These are phyloP conservation scores for Ochetophila trinervis DNA, from an alignment of 306 rosid species.

Conservation along the genomic window DNA sequence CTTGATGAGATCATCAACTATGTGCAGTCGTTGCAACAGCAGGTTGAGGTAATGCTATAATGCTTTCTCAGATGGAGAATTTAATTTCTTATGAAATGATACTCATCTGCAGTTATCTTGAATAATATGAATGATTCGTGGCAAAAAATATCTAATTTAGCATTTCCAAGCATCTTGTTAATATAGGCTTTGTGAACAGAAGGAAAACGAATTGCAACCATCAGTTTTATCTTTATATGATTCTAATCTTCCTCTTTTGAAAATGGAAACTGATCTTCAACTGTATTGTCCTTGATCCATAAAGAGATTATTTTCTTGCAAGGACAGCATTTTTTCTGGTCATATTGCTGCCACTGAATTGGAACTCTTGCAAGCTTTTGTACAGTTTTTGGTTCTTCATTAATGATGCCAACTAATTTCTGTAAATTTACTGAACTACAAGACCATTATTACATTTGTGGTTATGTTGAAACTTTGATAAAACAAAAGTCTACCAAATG, in stretches of 20 bases:
- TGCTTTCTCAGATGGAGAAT: neutral
- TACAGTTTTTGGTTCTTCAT: neutral
- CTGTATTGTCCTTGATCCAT: too few species aligned
- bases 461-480: neutral
- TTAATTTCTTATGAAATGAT: neutral
- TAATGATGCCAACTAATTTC: neutral
- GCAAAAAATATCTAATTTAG: too few species aligned
- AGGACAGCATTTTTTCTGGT: too few species aligned
- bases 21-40: constrained; percentile 97
- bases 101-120: neutral
- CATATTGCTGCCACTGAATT: too few species aligned
- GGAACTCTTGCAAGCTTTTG: neutral
- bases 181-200: too few species aligned
- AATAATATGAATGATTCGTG: too few species aligned
- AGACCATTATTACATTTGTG: neutral
- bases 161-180: too few species aligned
- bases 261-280: too few species aligned
- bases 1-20: constrained; percentile 98
- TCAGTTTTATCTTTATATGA: too few species aligned
- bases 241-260: too few species aligned
- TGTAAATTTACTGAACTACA: neutral
- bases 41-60: constrained; percentile 81
- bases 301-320: too few species aligned
- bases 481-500: neutral
- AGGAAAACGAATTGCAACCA: too few species aligned